Evolutionary conservation across 2,329 filamentous ascomycete species (phyloP).

Genomic region (Rhynchosporium agropyri): DNA sequence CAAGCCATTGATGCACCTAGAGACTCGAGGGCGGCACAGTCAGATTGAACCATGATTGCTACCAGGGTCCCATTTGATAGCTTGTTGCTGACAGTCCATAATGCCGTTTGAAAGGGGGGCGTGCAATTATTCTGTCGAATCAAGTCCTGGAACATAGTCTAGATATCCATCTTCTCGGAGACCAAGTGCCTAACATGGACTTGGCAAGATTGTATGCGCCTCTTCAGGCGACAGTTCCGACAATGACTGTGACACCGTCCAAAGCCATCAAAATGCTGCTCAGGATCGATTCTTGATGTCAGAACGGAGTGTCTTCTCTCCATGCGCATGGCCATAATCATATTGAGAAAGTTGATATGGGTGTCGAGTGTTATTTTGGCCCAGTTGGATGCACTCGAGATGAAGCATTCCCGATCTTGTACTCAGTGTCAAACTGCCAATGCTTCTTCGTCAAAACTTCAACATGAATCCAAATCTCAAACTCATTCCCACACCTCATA

Average conservation of each 20-base stretch:
- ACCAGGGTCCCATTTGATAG: slow-evolving; percentile 7
- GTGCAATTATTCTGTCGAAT: background rate
- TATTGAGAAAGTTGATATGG: background rate
- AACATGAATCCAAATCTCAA: background rate
- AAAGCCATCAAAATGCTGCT: background rate
- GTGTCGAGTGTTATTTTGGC: background rate
- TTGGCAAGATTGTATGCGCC: slow-evolving; percentile 9
- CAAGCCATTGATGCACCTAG: slow-evolving; percentile 10
- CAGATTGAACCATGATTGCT: background rate
- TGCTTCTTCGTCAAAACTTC: background rate
- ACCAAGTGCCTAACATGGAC: slow-evolving; percentile 3
- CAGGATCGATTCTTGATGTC: slow-evolving; percentile 8
- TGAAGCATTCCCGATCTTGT: slow-evolving; percentile 1
- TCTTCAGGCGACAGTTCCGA: background rate
- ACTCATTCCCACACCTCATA: background rate
- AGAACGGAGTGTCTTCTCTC: slow-evolving; percentile 16
- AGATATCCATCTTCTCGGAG: background rate
- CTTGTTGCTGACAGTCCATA: slow-evolving; percentile 2
- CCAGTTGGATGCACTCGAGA: background rate
- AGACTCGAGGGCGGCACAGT: slow-evolving; percentile 6
- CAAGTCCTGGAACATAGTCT: slow-evolving; percentile 3
- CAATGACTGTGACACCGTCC: background rate
- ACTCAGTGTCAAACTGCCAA: slow-evolving; percentile 8
- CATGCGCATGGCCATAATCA: background rate
- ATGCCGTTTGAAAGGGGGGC: background rate